Evolutionary conservation across 306 rosid genomes (phyloP).

Genomic region (Rosa chinensis): DNA sequence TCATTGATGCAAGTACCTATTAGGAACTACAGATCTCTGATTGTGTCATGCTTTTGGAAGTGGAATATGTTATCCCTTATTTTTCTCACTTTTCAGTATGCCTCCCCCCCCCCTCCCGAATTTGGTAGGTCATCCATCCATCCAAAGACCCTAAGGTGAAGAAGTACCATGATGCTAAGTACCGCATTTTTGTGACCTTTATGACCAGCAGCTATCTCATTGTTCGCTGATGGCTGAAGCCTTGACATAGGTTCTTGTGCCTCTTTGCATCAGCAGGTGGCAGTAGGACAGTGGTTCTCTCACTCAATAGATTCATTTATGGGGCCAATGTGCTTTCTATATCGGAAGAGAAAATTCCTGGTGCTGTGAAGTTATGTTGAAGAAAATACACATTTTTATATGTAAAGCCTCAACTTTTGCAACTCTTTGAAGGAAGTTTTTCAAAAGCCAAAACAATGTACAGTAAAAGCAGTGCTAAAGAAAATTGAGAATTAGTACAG

Average conservation of each 20-base stretch:
- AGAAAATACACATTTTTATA: background rate
- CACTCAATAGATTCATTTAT: background rate
- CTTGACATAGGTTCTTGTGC: background rate
- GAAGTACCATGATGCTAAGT: slow-evolving; percentile 82
- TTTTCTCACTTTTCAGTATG: background rate
- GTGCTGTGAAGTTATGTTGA: background rate
- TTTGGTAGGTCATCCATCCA: slow-evolving; percentile 75
- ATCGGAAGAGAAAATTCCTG: background rate
- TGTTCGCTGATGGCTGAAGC: slow-evolving; percentile 52
- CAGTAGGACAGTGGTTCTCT: background rate
- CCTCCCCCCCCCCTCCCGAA: slow-evolving; percentile 4
- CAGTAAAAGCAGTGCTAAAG: background rate
- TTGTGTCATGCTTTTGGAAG: background rate
- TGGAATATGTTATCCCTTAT: background rate
- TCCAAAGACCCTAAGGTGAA: slow-evolving; percentile 82
- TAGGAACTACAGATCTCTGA: background rate
- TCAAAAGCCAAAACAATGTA: background rate
- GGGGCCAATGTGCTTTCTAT: background rate
- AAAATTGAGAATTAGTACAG: background rate
- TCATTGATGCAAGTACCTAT: background rate
- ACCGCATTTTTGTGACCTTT: slow-evolving; percentile 71
- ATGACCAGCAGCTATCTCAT: slow-evolving; percentile 71
- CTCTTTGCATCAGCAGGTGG: slow-evolving; percentile 13
- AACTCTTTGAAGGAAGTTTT: background rate
- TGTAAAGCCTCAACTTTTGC: background rate